Percentiles rank a stretch among this genome's conserved stretches.
These are phyloP conservation scores for Sclerotinia trifoliorum DNA, from an alignment of 2,329 filamentous ascomycete species.

Conservation along the genomic window DNA sequence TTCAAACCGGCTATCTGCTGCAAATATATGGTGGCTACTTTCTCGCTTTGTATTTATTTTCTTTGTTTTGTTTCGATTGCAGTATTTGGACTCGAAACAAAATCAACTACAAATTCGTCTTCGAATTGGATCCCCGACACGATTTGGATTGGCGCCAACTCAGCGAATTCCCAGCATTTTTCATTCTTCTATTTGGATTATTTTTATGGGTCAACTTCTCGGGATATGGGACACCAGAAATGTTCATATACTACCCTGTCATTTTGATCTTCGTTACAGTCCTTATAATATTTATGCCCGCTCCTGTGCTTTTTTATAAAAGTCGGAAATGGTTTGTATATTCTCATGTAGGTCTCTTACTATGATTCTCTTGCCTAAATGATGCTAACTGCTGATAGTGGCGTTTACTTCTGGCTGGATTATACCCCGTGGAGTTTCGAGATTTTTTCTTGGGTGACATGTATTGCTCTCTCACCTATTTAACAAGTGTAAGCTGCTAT, in stretches of 20 bases:
- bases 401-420: slow-evolving; percentile 77
- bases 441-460: slow-evolving; percentile 98
- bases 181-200: slow-evolving; percentile 73
- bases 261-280: slow-evolving; percentile 70
- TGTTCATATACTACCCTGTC: slow-evolving; percentile 86
- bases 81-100: slow-evolving; percentile 78
- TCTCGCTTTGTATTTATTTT: slow-evolving; percentile 73
- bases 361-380: not conserved
- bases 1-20: slow-evolving; percentile 66
- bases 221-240: slow-evolving; percentile 58
- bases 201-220: slow-evolving; percentile 89
- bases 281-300: slow-evolving; percentile 72
- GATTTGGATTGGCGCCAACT: slow-evolving; percentile 88
- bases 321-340: slow-evolving; percentile 84
- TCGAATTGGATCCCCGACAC: slow-evolving; percentile 88
- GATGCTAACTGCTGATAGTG: slow-evolving; percentile 55
- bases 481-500: slow-evolving; percentile 67
- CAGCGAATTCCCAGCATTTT: slow-evolving; percentile 81
- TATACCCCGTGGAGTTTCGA: slow-evolving; percentile 93
- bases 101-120: slow-evolving; percentile 96
- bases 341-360: slow-evolving; percentile 65
- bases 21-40: slow-evolving; percentile 96
- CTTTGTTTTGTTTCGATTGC: slow-evolving; percentile 83
- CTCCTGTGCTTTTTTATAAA: slow-evolving; percentile 69
- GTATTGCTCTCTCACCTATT: slow-evolving; percentile 93